Percentiles rank a stretch among this genome's conserved stretches.
phyloP scores from a whole-genome alignment of 2,329 filamentous ascomycete genomes.

The Cordyceps militaris region DNA sequence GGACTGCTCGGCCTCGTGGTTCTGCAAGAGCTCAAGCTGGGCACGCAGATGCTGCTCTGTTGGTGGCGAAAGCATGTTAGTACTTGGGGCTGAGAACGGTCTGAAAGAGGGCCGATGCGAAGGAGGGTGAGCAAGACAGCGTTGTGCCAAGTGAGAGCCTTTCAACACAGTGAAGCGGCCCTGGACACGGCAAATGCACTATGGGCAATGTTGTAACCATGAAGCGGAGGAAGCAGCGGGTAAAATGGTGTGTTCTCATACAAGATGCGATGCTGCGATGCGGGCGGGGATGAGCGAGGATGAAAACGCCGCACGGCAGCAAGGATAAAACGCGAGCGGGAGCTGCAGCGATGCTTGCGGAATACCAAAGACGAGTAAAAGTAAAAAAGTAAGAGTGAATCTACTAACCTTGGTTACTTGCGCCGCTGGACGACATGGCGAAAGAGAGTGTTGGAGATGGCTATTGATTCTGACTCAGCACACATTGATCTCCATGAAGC shows the following conservation, averaged over 20 bases:
- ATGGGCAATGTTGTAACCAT: not conserved
- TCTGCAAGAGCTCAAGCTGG: slow-evolving; percentile 38
- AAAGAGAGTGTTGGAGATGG: slow-evolving; percentile 23
- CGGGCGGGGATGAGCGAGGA: not conserved
- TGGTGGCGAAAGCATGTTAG: slow-evolving; percentile 16
- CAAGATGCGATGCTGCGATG: not conserved
- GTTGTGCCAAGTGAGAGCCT: too few species aligned
- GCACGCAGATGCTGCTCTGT: slow-evolving; percentile 36
- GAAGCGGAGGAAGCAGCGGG: not conserved
- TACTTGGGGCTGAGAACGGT: not conserved
- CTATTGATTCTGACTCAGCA: slow-evolving; percentile 29
- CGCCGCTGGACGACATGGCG: slow-evolving; percentile 26
- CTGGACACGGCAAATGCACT: not conserved
- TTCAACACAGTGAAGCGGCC: not conserved
- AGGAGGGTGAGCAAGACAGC: not conserved
- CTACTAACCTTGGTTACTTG: slow-evolving; percentile 27
- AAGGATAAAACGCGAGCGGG: not conserved
- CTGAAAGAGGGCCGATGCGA: not conserved
- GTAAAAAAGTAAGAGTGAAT: slow-evolving; percentile 15
- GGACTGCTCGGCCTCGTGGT: slow-evolving; percentile 29
- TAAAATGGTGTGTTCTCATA: not conserved
- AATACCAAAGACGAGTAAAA: not conserved
- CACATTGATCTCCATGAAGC: slow-evolving; percentile 10
- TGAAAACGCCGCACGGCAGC: not conserved
- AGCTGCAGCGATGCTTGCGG: slow-evolving; percentile 9